Evolutionary conservation across 345 rosid species (phyloP).

Genomic region (Gossypium bickii): DNA sequence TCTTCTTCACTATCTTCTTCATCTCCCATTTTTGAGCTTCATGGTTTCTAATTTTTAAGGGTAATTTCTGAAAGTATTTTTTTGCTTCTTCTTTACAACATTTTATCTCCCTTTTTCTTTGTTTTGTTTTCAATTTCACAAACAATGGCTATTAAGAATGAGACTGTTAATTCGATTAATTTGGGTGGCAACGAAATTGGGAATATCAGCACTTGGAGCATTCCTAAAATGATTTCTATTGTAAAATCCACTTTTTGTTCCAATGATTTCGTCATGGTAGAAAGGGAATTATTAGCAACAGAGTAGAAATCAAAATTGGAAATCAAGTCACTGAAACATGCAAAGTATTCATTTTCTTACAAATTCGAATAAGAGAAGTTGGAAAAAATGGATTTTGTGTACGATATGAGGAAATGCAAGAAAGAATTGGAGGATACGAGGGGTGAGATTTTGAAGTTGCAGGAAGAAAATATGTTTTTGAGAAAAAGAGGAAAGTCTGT

Average conservation of each 20-base stretch:
- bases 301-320: conserved; percentile 15
- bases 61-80: no score
- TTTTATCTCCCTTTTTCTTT: no score
- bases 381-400: neutral
- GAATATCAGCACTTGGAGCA: neutral
- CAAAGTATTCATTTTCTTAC: neutral
- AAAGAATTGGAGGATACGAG: no score
- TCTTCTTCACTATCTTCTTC: no score
- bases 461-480: no score
- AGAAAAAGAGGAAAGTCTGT: neutral
- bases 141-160: neutral
- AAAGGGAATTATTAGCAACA: neutral
- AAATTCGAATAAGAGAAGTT: neutral
- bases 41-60: no score
- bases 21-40: no score
- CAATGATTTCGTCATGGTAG: conserved; percentile 14
- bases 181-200: neutral
- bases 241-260: conserved; percentile 4
- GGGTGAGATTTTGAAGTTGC: no score
- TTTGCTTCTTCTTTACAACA: no score
- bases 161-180: no score
- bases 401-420: no score
- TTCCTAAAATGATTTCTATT: neutral
- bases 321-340: neutral
- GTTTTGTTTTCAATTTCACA: no score